Percentiles rank a stretch among this genome's conserved stretches.
Evolutionary conservation across 768 basidiomycete species (phyloP).

Genomic region (Hirschioporus abietinus): DNA sequence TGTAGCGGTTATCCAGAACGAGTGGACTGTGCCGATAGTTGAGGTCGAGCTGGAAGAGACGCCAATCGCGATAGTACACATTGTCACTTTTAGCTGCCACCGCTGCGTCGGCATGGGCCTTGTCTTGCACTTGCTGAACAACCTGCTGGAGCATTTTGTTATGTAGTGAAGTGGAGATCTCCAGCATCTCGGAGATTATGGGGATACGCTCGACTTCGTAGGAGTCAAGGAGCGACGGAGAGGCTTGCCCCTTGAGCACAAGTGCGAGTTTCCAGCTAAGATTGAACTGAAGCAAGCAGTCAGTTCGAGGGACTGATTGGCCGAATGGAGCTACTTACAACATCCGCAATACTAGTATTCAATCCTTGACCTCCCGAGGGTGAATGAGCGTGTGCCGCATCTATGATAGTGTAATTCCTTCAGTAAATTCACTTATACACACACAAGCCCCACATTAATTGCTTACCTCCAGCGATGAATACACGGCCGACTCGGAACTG

Average conservation of each 20-base stretch:
- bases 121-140: slow-evolving; percentile 13
- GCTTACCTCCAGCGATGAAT: slow-evolving; percentile 43
- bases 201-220: slow-evolving; percentile 42
- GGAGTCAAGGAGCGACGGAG: slow-evolving; percentile 31
- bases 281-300: slow-evolving; percentile 27
- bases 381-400: slow-evolving; percentile 44
- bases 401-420: slow-evolving; percentile 21
- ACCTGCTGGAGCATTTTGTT: slow-evolving; percentile 14
- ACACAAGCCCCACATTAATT: neutral
- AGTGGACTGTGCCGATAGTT: slow-evolving; percentile 50
- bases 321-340: slow-evolving; percentile 21
- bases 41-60: slow-evolving; percentile 40
- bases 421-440: neutral
- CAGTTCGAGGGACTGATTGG: neutral
- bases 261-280: slow-evolving; percentile 42
- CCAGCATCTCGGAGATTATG: slow-evolving; percentile 41
- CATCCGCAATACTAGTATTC: slow-evolving; percentile 33
- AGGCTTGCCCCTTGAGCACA: slow-evolving; percentile 32
- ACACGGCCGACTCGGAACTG: slow-evolving; percentile 36
- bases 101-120: slow-evolving; percentile 5
- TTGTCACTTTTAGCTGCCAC: too few species aligned
- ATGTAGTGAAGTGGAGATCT: slow-evolving; percentile 29
- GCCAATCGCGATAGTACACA: slow-evolving; percentile 12
- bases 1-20: slow-evolving; percentile 35
- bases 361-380: slow-evolving; percentile 40